Conservation (phyloP, 2,329 filamentous ascomycete genomes). For the Pseudocercospora ulei region DNA sequence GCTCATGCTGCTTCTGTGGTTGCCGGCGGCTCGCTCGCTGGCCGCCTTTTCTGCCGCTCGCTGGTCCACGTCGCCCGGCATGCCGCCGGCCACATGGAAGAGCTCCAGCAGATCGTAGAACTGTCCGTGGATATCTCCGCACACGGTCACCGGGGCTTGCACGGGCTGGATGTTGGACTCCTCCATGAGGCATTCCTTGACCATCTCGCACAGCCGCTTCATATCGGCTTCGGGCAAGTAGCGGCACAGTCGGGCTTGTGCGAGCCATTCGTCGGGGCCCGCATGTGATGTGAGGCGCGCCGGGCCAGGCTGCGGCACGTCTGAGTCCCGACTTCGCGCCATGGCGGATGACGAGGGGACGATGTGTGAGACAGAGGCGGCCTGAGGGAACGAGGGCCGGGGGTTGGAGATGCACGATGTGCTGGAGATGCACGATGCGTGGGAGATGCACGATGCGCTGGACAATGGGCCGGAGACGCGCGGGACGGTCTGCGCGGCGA, state of each 20-base stretch:
- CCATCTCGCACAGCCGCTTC: slow-evolving; percentile 98
- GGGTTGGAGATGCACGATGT: slow-evolving; percentile 7
- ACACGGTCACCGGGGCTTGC: slow-evolving; percentile 88
- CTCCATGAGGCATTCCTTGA: slow-evolving; percentile 98
- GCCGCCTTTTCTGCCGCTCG: slow-evolving; percentile 23
- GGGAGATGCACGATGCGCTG: too few species aligned
- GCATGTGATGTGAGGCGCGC: slow-evolving; percentile 74
- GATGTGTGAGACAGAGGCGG: slow-evolving; percentile 5
- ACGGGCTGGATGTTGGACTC: slow-evolving; percentile 99
- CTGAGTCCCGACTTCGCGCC: slow-evolving; percentile 42
- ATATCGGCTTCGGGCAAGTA: slow-evolving; percentile 92
- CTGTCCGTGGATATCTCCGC: slow-evolving; percentile 96
- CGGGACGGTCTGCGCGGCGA: too few species aligned
- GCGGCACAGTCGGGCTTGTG: slow-evolving; percentile 92
- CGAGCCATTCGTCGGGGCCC: slow-evolving; percentile 89
- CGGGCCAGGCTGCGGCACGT: slow-evolving; percentile 80
- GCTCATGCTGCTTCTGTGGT: slow-evolving; percentile 21
- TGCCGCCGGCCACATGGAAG: slow-evolving; percentile 90
- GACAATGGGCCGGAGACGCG: too few species aligned
- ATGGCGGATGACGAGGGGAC: slow-evolving; percentile 36
- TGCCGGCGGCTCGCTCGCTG: slow-evolving; percentile 18
- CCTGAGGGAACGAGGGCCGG: slow-evolving; percentile 18
- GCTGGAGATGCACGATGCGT: too few species aligned
- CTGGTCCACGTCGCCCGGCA: slow-evolving; percentile 62
- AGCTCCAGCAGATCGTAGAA: slow-evolving; percentile 97